Conservation (phyloP, 2,329 filamentous ascomycete species). For the Xylariomycetidae sp. region DNA sequence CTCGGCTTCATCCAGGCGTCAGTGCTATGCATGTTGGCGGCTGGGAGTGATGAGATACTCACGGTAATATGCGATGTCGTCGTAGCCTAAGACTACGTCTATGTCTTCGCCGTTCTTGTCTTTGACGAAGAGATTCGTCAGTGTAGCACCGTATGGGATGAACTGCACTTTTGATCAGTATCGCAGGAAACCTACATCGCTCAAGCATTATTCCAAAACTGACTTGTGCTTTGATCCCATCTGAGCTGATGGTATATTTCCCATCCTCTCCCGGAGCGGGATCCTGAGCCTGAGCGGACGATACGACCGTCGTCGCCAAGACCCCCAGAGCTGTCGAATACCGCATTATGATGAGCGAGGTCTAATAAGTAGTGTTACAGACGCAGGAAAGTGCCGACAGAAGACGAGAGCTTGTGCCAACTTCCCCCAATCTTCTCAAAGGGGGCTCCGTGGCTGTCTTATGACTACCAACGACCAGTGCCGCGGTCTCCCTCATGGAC, state of each 20-base stretch:
- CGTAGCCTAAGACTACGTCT: slow-evolving; percentile 61
- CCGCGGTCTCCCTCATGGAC: too few relatives aligned
- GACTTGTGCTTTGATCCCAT: slow-evolving; percentile 27
- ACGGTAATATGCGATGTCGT: slow-evolving; percentile 55
- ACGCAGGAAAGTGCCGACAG: too few relatives aligned
- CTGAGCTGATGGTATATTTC: slow-evolving; percentile 26
- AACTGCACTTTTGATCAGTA: slow-evolving; percentile 17
- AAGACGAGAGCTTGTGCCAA: too few relatives aligned
- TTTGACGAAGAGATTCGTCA: slow-evolving; percentile 59
- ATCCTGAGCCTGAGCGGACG: slow-evolving; percentile 14
- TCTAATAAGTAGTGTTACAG: too few relatives aligned
- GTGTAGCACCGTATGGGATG: slow-evolving; percentile 47
- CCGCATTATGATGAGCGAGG: slow-evolving; percentile 15
- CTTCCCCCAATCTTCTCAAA: too few relatives aligned
- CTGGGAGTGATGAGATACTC: slow-evolving; percentile 11
- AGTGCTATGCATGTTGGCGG: background rate
- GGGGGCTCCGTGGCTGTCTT: too few relatives aligned
- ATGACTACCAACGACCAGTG: too few relatives aligned
- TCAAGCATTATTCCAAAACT: slow-evolving; percentile 2
- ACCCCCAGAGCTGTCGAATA: slow-evolving; percentile 12
- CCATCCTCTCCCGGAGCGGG: slow-evolving; percentile 23
- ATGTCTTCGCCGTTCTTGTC: slow-evolving; percentile 58
- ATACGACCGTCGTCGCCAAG: slow-evolving; percentile 15
- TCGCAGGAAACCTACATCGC: slow-evolving; percentile 3
- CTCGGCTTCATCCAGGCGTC: slow-evolving; percentile 25